Evolutionary conservation across 2,329 filamentous ascomycete species (phyloP), one percentile per base, ranked within the genome.

Genomic region (Anisogramma anomala): DNA sequence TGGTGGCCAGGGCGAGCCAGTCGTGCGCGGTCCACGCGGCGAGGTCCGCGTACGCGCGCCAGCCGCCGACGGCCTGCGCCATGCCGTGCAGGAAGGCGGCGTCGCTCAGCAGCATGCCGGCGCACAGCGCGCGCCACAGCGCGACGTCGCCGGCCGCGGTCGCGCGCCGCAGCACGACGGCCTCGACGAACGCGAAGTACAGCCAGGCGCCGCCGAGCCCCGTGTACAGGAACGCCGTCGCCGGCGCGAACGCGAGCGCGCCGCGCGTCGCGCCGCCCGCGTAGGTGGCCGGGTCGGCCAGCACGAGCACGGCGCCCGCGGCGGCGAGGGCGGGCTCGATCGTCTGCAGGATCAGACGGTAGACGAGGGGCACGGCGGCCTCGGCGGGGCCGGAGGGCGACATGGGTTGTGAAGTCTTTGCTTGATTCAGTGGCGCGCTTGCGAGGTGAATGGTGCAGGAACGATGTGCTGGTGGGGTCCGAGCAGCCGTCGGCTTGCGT

Each of bases 51-150:
- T 53, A 62, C 1, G 28, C 15, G 0, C 30, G 42, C 58, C 57
- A 60, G 8, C 59, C 58, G 3, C 59, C 60, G 3, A 62, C 52
- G 3, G 54, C 59, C 46, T 61, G 54, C 19, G 55, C 58, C 1
- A 49, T 48, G 26, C 55, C 52, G 34, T 57, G 53, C 15, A 48
- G 50, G 37, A 53, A 59, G 3, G 48, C 48, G 2, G 44, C 42
- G 45, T 63, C 60, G 42, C 57, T 60, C n/a, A 61, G 46, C 22
- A 63, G 50, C 58, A 62, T 62, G 9, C 58, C 58, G 14, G 47
- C 46, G 42, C 56, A 61, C 36, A 62, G 41, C 27, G 58, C 31
- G 18, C 55, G 51, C 61, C 61, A 65, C 17, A 63, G 49, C 1
- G 52, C 46, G 7, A 52, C 40, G 43, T 63, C 59, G 27, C 57